Percentiles rank a stretch among this genome's conserved stretches.
These are phyloP conservation scores for Alnus rubra DNA, from an alignment of 306 rosid species.

Conservation along the genomic window DNA sequence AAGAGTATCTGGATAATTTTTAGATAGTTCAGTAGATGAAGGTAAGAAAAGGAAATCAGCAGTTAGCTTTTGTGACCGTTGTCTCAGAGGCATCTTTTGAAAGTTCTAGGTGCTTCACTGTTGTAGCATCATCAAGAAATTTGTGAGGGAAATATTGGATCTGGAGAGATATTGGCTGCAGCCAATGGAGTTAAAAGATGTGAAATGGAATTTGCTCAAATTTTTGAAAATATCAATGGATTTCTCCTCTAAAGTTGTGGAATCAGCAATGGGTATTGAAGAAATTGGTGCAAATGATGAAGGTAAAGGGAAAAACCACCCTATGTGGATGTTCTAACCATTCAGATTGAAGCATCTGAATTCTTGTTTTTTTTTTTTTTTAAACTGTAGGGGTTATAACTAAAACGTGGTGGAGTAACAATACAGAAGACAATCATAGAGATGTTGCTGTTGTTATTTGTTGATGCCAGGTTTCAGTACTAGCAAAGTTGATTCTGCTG, in stretches of 20 bases:
- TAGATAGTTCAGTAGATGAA: not conserved
- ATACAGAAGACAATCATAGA: not conserved
- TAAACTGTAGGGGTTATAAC: not conserved
- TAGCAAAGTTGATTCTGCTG: not conserved
- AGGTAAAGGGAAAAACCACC: not conserved
- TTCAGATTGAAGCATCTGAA: not conserved
- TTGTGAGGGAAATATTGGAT: not conserved
- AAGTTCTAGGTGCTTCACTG: not conserved
- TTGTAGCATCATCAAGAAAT: not conserved
- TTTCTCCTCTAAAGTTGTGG: not conserved
- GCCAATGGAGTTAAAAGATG: not conserved
- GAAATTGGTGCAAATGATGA: not conserved
- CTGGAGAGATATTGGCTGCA: not conserved
- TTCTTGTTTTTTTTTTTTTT: no score
- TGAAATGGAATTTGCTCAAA: not conserved
- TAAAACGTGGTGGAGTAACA: not conserved
- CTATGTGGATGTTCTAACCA: not conserved
- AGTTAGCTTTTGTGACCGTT: not conserved
- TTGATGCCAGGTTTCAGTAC: not conserved
- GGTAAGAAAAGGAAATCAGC: conserved; percentile 4
- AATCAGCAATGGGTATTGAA: no score
- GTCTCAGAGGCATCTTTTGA: not conserved
- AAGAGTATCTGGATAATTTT: no score
- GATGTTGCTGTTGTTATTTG: not conserved
- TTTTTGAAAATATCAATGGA: not conserved